Base-by-base conservation (phyloP, 768 basidiomycete species). In the Lentinula aciculospora region DNA sequence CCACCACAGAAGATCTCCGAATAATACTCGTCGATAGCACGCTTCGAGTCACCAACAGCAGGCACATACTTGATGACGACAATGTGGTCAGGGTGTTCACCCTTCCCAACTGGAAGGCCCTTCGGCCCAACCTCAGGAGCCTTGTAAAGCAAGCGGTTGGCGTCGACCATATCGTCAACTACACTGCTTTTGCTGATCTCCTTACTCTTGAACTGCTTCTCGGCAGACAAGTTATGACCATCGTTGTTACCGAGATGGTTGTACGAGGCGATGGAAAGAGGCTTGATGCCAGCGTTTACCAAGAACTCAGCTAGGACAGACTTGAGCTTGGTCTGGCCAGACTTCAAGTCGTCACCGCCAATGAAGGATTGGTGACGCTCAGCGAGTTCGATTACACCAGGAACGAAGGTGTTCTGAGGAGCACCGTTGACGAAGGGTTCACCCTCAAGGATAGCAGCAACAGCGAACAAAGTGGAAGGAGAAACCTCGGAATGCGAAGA, bases 161-260 rank as follows among this genome's bases (percentile, higher is more conserved):
- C 88, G 58, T 84, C 83, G 56, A 98, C 96, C 96, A 98, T 98
- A 72, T 99, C 96, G 67, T 98, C 96, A 37, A 97, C 95, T 60
- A 98, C 95, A 64, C 85, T 90, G 65, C 89, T 90, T 84, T 98
- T 98, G 79, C 85, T 87, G 74, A 98, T 98, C 78, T 98, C 96
- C 84, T 98, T 98, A 79, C 88, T 91, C 78, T 87, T 89, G 86
- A 98, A 99, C 76, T 98, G 96, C 60, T 78, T 79, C 70, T 93
- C 92, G 5, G 92, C 89, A 53, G 84, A 88, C 68, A 99, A 76
- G 75, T 96, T 97, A 70, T 85, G 84, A 9, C 95, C 95, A 67
- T 98, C 96, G 71, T 99, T 98, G 81, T 98, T 98, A 15, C 96
- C 96, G 57, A 99, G 86, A 71, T 98, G 96, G 81, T 98, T 98